Percentiles rank a stretch among this genome's conserved stretches.
phyloP scores from a whole-genome alignment of 1,284 basidiomycete species.

The Microbotryum silenes-acaulis region DNA sequence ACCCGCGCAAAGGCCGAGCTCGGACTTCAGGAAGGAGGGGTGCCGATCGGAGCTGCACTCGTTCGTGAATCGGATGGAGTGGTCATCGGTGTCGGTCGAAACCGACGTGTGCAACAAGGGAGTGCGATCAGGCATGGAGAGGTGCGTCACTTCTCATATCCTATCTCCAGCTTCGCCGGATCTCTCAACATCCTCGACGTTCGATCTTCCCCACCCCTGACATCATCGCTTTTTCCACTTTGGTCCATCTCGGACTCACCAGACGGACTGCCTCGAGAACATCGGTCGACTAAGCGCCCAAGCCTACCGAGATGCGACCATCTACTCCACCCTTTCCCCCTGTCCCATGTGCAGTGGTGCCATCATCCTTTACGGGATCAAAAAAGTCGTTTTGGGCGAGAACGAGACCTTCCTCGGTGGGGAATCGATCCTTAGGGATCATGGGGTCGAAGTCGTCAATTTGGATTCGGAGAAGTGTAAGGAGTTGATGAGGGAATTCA shows the following conservation, averaged over 20 bases:
- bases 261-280: slow-evolving; percentile 25
- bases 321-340: slow-evolving; percentile 19
- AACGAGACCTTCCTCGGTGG: slow-evolving; percentile 31
- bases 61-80: no score
- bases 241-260: neutral
- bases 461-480: slow-evolving; percentile 47
- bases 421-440: slow-evolving; percentile 19
- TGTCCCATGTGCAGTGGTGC: slow-evolving; percentile 23
- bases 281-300: slow-evolving; percentile 20
- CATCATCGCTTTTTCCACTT: no score
- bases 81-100: no score
- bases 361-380: slow-evolving; percentile 25
- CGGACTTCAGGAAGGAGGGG: no score
- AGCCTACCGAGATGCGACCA: slow-evolving; percentile 18
- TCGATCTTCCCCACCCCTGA: no score
- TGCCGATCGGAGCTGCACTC: no score
- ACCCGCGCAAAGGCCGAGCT: no score
- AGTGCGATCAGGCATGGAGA: no score
- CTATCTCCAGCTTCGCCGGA: no score
- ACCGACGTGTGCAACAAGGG: no score
- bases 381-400: slow-evolving; percentile 27
- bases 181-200: no score
- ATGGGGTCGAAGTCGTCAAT: slow-evolving; percentile 11
- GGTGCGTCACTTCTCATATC: no score
- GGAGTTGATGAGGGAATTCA: slow-evolving; percentile 48